A percentile compares a stretch with the other conserved stretches of the same genome.
Evolutionary conservation across 2,329 filamentous ascomycete genomes (phyloP).

Genomic region (Penicillium sp.): DNA sequence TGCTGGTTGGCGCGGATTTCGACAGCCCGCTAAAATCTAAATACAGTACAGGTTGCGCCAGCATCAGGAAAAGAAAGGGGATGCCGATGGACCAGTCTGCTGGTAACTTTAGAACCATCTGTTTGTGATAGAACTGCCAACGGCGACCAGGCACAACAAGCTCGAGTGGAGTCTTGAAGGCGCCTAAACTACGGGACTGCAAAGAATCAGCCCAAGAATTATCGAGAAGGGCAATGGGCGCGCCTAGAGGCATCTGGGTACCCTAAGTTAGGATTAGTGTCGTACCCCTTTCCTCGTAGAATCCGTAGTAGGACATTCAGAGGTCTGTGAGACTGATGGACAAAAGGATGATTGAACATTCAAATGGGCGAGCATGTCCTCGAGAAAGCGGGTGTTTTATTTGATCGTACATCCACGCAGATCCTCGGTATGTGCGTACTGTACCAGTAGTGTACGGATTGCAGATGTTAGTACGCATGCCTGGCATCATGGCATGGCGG

Average conservation of each 20-base stretch:
- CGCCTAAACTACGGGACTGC: not conserved
- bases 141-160: not conserved
- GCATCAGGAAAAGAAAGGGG: not conserved
- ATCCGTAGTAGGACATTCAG: not conserved
- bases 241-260: not conserved
- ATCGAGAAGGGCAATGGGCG: not conserved
- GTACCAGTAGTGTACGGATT: too few species aligned
- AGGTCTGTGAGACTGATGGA: not conserved
- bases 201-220: not conserved
- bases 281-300: not conserved
- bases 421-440: not conserved
- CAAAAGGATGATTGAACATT: not conserved
- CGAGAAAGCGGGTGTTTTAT: not conserved
- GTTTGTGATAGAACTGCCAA: not conserved
- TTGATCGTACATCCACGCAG: not conserved
- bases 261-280: not conserved
- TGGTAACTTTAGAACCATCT: not conserved
- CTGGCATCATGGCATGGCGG: not conserved
- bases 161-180: slow-evolving; percentile 4
- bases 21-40: slow-evolving; percentile 8
- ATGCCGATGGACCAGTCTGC: not conserved
- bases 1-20: slow-evolving; percentile 1
- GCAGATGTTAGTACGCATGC: too few species aligned
- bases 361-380: not conserved
- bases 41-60: not conserved